phyloP scores from a whole-genome alignment of 1,139 yeast species.

The Yamadazyma oceani region DNA sequence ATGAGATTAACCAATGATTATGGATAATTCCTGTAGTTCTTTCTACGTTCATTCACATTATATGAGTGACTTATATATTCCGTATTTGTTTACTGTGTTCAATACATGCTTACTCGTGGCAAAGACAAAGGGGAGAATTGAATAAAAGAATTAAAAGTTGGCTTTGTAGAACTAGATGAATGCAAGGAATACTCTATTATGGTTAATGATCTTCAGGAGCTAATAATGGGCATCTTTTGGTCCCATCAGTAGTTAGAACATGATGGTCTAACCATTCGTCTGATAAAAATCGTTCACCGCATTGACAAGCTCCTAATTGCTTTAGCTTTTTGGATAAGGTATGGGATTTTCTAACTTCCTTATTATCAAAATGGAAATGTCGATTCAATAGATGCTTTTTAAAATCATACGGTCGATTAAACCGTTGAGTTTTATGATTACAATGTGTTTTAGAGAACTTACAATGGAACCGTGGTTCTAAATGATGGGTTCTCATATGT shows the following conservation, averaged over 20 bases:
- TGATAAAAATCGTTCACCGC: conserved; percentile 54
- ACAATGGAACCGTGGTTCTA: conserved; percentile 57
- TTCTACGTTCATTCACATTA: too few species aligned
- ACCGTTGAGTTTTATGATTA: conserved; percentile 60
- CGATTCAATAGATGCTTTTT: conserved; percentile 65
- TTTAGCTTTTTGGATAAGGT: conserved; percentile 55
- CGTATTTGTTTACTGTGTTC: too few species aligned
- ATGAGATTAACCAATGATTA: conserved; percentile 4
- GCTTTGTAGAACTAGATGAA: too few species aligned
- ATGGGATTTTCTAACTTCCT: conserved; percentile 46
- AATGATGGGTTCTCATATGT: conserved; percentile 65
- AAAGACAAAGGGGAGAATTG: too few species aligned
- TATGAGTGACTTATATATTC: too few species aligned
- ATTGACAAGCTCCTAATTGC: conserved; percentile 55
- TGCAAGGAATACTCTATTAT: too few species aligned
- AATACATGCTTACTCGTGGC: too few species aligned
- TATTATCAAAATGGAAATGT: conserved; percentile 58
- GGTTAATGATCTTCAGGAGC: not conserved
- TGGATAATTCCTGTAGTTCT: too few species aligned
- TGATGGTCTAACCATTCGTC: conserved; percentile 60
- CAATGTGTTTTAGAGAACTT: conserved; percentile 57
- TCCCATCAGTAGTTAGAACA: conserved; percentile 36
- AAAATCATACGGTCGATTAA: conserved; percentile 69
- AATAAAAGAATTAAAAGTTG: too few species aligned
- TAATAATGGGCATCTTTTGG: conserved; percentile 31